phyloP scores from a whole-genome alignment of 441 rosid genomes.

The Populus trichocarpa region DNA sequence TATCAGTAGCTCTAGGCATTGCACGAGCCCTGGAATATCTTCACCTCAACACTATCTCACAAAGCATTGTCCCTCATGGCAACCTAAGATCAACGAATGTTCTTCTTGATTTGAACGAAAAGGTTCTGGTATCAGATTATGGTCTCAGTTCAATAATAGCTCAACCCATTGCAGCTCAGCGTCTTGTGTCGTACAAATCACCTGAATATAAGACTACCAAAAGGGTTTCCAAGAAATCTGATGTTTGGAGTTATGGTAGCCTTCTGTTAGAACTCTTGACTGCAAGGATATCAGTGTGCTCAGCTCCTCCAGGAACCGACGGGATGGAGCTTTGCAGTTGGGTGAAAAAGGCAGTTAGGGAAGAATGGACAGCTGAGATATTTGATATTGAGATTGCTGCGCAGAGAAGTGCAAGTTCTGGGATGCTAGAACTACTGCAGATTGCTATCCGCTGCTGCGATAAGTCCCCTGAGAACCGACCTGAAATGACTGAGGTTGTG shows the following conservation, averaged over 20 bases:
- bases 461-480: conserved; percentile 46
- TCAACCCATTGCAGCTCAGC: conserved; percentile 35
- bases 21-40: conserved; percentile 52
- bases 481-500: conserved; percentile 45
- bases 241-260: conserved; percentile 55
- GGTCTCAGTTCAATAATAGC: conserved; percentile 43
- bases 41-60: conserved; percentile 30
- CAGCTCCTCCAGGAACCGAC: conserved; percentile 46
- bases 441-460: conserved; percentile 49
- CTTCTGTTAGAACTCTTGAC: conserved; percentile 52
- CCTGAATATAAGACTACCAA: conserved; percentile 41
- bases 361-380: conserved; percentile 72
- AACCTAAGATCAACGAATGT: conserved; percentile 57
- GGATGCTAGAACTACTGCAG: conserved; percentile 49
- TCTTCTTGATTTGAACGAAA: conserved; percentile 39
- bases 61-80: conserved; percentile 41
- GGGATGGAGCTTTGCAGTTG: conserved; percentile 50
- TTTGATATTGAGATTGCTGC: conserved; percentile 47
- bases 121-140: conserved; percentile 46
- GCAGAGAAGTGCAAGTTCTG: conserved; percentile 34
- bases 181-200: conserved; percentile 41
- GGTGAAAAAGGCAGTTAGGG: conserved; percentile 60
- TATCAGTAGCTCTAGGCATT: conserved; percentile 41
- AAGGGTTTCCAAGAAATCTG: conserved; percentile 41
- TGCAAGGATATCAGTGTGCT: conserved; percentile 27